Base-by-base conservation (phyloP, 192 early-diverging fungal genomes). In the Lobosporangium transversale region DNA sequence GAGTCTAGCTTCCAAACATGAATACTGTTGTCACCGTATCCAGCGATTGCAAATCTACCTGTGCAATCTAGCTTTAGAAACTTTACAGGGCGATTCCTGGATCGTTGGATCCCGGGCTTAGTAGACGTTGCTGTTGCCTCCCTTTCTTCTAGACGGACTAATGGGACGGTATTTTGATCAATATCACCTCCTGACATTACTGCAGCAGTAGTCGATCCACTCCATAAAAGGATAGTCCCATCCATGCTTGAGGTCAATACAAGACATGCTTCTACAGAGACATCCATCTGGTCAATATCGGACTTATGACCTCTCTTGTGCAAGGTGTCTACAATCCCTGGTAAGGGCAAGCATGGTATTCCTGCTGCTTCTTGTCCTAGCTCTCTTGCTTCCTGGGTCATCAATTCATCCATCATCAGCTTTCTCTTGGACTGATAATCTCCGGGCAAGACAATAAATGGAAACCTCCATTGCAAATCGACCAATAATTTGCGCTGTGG, bases 361-460 rank as follows among this genome's bases (percentile, higher is more conserved):
- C n/a, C n/a, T 15, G 64, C 37, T 44, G 63, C 52, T 42, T 76
- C 53, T 40, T 50, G 58, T 40, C 63, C 73, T 20, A 57, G 20
- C 36, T 76, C 73, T 21, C 30, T 54, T 26, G 73, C 65, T n/a
- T 76, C 73, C 29, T 61, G 63, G 5, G 73, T 59, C 37, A 76
- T 26, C 2, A 76, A 45, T 23, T 66, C 73, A 10, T 76, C 64
- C 73, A 66, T 66, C 73, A 76, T 76, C 42, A 76, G 33, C 37
- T 76, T 76, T 15, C 73, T 57, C 31, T 76, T 76, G 29, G 73
- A 76, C 35, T 67, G 73, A 18, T 76, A 67, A 53, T 76, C 73
- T 32, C 73, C 73, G 9, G 73, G 73, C 18, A 76, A 43, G 0
- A 76, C 73, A 44, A 76, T 76, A 44, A 76, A 76, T 2, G 73